Evolutionary conservation across 345 rosid species (phyloP), one percentile per base, ranked within the genome.

Genomic region (Gossypium stocksii): DNA sequence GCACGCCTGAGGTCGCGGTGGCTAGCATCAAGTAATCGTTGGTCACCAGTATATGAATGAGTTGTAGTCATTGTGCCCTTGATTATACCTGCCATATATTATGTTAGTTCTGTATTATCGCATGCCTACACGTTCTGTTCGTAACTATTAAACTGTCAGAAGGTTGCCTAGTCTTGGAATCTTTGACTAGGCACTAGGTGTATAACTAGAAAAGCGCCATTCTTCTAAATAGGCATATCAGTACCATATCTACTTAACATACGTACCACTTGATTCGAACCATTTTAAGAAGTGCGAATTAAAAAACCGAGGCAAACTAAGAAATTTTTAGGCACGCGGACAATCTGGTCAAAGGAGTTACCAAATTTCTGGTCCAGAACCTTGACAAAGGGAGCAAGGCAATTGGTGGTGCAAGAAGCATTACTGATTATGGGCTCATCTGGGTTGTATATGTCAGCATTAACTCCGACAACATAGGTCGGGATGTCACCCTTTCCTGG

Each of bases 51-150:
- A 91, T 93, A 93, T 15, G 98, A 93, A 82, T 93, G 98, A 81
- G 98, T 93, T 22, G 98, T 93, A 13, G 98, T 94, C 98, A 94
- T 92, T 77, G 98, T 94, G 49, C 98, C 98, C 91, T 94, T 94
- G 74, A 91, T 89, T 81, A 94, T 94, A 9, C 98, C 97, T 93
- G 80, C 58, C 67, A 77, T 15, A 51, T 19, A 66, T 63, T 66
- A 19, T 14, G 52, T 66, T 23, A 66, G 54, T 66, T 7, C 54
- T 2, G 15, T 25, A 38, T 29, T 29, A 53, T 17, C 41, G 25
- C 60, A 11, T n/a, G 16, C 34, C 49, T 29, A 23, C 20, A 48
- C 6, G 16, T 19, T 65, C 70, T n/a, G 27, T 49, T 65, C 27
- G 12, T 12, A 11, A 43, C 9, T 0, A 64, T 41, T 60, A 25